Conservation (phyloP, 2,329 filamentous ascomycete genomes). For the Paecilomyces variotii region DNA sequence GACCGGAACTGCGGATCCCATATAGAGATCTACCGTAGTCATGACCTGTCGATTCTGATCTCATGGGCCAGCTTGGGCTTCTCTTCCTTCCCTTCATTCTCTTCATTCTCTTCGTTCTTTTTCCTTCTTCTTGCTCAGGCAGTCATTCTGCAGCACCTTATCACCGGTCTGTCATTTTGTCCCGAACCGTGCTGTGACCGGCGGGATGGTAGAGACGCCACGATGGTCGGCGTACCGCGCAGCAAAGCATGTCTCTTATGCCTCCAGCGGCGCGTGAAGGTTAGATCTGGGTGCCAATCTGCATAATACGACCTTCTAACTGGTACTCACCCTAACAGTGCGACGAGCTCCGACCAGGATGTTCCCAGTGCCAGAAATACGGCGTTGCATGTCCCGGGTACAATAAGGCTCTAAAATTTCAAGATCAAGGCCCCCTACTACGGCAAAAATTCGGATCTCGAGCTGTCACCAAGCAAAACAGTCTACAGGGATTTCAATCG, state of each 20-base stretch:
- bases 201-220: constrained; percentile 2
- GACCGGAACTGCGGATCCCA: not conserved
- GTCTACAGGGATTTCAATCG: not conserved
- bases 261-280: constrained; percentile 25
- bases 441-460: constrained; percentile 15
- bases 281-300: constrained; percentile 5
- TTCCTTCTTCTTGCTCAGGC: not conserved
- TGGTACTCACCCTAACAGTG: constrained; percentile 10
- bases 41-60: not conserved
- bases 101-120: not conserved
- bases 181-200: not conserved
- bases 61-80: not conserved
- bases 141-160: not conserved
- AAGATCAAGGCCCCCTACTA: constrained; percentile 24
- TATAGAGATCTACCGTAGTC: not conserved
- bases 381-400: constrained; percentile 26
- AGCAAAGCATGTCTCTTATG: constrained; percentile 30
- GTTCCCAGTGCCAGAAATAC: constrained; percentile 24
- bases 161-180: not conserved
- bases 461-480: not conserved
- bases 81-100: not conserved
- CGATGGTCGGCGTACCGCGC: constrained; percentile 28
- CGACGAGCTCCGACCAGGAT: constrained; percentile 18
- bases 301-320: not conserved
- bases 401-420: constrained; percentile 19